phyloP scores from a whole-genome alignment of 371 early-diverging fungal genomes.

The Funneliformis caledonium region DNA sequence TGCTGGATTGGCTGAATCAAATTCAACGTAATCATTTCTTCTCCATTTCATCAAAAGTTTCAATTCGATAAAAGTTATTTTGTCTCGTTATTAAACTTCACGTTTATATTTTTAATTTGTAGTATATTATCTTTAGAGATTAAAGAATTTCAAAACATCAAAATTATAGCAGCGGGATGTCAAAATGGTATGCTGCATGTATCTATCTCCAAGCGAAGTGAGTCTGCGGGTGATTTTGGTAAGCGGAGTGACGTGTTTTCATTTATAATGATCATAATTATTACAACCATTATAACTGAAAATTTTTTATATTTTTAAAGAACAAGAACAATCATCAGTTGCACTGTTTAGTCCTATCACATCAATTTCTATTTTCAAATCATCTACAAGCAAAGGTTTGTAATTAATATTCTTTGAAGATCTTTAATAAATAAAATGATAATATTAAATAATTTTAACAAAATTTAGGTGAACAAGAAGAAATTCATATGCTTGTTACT shows the following conservation, averaged over 20 bases:
- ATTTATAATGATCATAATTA: conserved; percentile 44
- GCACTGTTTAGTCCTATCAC: conserved; percentile 35
- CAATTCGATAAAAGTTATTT: neutral
- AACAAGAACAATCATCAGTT: conserved; percentile 42
- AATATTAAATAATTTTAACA: neutral
- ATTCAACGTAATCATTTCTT: conserved; percentile 45
- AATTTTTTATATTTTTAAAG: conserved; percentile 28
- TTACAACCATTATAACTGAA: conserved; percentile 12
- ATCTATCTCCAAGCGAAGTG: conserved; percentile 56
- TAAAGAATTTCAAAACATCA: conserved; percentile 52
- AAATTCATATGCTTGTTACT: conserved; percentile 62
- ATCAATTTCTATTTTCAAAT: neutral
- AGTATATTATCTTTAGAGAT: conserved; percentile 62
- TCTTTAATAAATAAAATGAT: neutral
- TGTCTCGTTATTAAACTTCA: no score
- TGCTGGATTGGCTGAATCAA: conserved; percentile 48
- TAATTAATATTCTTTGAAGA: neutral
- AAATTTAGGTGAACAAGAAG: conserved; percentile 31
- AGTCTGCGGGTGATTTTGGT: conserved; percentile 46
- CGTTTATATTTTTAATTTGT: neutral
- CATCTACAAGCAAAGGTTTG: conserved; percentile 20
- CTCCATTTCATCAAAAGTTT: neutral
- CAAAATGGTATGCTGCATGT: conserved; percentile 64
- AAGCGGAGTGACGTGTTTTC: conserved; percentile 38
- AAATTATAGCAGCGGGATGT: conserved; percentile 65